Conservation (phyloP, 371 early-diverging fungal genomes). For the Choanephora cucurbitarum region DNA sequence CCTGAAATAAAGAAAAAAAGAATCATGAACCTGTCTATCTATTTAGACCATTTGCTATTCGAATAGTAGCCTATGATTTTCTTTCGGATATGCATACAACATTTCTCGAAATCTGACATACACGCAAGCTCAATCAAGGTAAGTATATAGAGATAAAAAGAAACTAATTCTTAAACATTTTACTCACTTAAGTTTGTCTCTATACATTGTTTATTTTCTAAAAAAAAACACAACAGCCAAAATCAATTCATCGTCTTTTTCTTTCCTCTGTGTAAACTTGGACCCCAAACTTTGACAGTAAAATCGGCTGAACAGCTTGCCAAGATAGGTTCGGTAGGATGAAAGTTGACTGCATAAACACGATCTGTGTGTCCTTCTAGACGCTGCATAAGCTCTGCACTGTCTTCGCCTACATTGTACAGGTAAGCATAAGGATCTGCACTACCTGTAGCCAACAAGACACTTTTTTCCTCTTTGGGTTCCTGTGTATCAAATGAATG, state of each 20-base stretch:
- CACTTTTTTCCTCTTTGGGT: constrained; percentile 59
- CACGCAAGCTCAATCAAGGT: no score
- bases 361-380: constrained; percentile 86
- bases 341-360: constrained; percentile 84
- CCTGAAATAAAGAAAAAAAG: no score
- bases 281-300: constrained; percentile 82
- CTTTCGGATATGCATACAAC: no score
- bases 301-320: constrained; percentile 85
- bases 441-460: constrained; percentile 82
- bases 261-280: constrained; percentile 47
- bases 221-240: no score
- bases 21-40: no score
- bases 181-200: no score
- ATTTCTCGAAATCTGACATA: no score
- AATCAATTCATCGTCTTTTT: constrained; percentile 46
- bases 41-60: no score
- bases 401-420: constrained; percentile 76
- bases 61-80: no score
- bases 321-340: constrained; percentile 79
- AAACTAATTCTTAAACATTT: no score
- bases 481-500: constrained; percentile 41
- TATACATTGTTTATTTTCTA: no score
- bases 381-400: constrained; percentile 73
- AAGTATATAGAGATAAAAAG: no score
- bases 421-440: constrained; percentile 87